Base-by-base conservation (phyloP, 257 asterid genomes). In the Ilex asprella region DNA sequence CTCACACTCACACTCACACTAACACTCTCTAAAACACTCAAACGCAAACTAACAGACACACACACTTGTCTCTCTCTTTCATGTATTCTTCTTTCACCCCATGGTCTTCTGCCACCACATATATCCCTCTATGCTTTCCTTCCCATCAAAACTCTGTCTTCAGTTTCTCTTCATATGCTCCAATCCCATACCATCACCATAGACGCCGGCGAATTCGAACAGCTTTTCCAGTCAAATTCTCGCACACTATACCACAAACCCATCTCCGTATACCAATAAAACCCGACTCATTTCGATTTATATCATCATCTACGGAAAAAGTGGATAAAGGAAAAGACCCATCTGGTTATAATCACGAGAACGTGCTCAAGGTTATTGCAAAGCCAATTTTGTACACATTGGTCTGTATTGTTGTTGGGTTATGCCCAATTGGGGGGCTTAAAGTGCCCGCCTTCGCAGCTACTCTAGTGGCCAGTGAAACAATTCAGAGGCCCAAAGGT, bases 351-450 rank as follows among this genome's bases (percentile, higher is more conserved):
- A 61, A 72, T 69, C 78, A 64, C 63, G 68, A 66, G n/a, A 60
- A 66, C 52, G 73, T 57, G 35, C 35, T 67, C 59, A 73, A 64
- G 39, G 58, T 3, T n/a, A 62, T 84, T 63, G 69, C 82, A n/a
- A 88, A 82, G 91, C 84, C 94, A 43, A 52, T 88, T 69, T 77
- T 75, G 10, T 78, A 69, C 55, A 80, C 88, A 56, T 44, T 86
- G 56, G 69, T 82, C 46, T 78, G 69, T 63, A 47, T 83, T 16
- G 75, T 78, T 66, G 12, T 86, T 3, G 89, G 94, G 12, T 35
- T 74, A 46, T 82, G 84, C 71, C 87, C 89, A 6, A 3, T 80
- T 66, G 6, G 74, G 0, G 93, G 95, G 60, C 67, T 67, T 56
- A 74, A 71, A 49, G 74, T 74, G 56, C 88, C 90, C 27, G 83